These are phyloP conservation scores for Plectosphaerella cucumerina DNA, from an alignment of 2,329 filamentous ascomycete genomes.

Conservation along the genomic window DNA sequence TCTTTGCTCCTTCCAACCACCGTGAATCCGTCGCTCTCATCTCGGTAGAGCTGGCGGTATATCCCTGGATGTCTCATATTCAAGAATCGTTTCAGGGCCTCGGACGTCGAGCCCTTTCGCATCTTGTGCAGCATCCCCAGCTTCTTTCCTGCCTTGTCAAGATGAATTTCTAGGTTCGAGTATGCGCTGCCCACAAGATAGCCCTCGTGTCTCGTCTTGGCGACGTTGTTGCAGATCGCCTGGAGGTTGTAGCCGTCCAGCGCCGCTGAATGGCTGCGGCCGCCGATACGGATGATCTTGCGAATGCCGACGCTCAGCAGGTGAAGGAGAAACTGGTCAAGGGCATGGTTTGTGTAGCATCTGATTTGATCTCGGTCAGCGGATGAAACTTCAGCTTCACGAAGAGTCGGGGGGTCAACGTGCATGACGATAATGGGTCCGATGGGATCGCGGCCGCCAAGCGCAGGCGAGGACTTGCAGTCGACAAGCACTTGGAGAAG, in stretches of 20 bases:
- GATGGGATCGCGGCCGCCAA: conserved; percentile 26
- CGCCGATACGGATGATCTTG: conserved; percentile 59
- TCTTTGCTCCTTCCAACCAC: too few species aligned
- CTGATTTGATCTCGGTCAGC: too few species aligned
- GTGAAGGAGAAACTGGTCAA: conserved; percentile 58
- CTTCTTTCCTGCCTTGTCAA: not conserved
- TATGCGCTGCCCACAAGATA: not conserved
- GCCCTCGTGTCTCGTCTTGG: not conserved
- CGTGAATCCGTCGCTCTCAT: too few species aligned
- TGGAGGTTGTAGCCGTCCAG: conserved; percentile 49
- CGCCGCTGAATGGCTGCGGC: conserved; percentile 48
- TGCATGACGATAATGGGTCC: conserved; percentile 39
- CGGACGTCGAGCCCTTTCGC: not conserved
- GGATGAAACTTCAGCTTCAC: too few species aligned
- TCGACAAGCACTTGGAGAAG: conserved; percentile 52
- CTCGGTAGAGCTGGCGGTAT: too few species aligned
- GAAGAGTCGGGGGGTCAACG: conserved; percentile 15
- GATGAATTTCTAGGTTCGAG: not conserved
- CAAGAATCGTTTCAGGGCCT: too few species aligned
- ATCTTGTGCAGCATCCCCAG: not conserved
- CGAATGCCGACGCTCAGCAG: conserved; percentile 41
- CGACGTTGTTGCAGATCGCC: conserved; percentile 19
- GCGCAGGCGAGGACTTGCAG: too few species aligned
- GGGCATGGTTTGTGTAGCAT: conserved; percentile 47
- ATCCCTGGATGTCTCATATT: too few species aligned